Evolutionary conservation across 257 asterid genomes (phyloP).

Genomic region (Gentiana dahurica): DNA sequence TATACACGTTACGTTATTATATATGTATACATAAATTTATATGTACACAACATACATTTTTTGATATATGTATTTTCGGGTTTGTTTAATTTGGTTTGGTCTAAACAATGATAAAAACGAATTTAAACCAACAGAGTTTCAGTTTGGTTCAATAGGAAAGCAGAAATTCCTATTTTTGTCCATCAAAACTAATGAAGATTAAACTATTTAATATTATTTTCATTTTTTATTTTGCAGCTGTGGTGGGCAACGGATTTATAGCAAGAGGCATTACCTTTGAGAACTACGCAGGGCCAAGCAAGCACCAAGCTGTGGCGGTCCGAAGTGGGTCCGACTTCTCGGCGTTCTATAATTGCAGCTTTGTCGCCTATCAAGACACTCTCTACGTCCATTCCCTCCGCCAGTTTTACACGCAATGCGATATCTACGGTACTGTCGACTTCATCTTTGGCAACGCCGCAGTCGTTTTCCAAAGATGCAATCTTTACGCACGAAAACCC

Average conservation of each 20-base stretch:
- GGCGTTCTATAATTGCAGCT: conserved; percentile 77
- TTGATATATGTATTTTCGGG: too few relatives aligned
- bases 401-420: conserved; percentile 86
- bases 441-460: conserved; percentile 98
- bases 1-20: too few relatives aligned
- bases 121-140: too few relatives aligned
- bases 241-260: conserved; percentile 69
- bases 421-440: conserved; percentile 85
- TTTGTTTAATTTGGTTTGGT: too few relatives aligned
- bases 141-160: too few relatives aligned
- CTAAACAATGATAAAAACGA: too few relatives aligned
- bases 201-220: not conserved
- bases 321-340: conserved; percentile 87
- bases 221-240: conserved; percentile 47
- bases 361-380: conserved; percentile 90
- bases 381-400: conserved; percentile 92
- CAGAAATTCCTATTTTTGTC: too few relatives aligned
- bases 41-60: too few relatives aligned
- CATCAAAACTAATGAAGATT: too few relatives aligned
- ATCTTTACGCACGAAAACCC: conserved; percentile 78
- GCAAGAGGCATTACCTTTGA: conserved; percentile 83
- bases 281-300: conserved; percentile 90
- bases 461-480: conserved; percentile 73
- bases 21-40: too few relatives aligned
- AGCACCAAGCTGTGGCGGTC: conserved; percentile 94